phyloP scores from a whole-genome alignment of 2,329 filamentous ascomycete species.

The Alternaria sp. region DNA sequence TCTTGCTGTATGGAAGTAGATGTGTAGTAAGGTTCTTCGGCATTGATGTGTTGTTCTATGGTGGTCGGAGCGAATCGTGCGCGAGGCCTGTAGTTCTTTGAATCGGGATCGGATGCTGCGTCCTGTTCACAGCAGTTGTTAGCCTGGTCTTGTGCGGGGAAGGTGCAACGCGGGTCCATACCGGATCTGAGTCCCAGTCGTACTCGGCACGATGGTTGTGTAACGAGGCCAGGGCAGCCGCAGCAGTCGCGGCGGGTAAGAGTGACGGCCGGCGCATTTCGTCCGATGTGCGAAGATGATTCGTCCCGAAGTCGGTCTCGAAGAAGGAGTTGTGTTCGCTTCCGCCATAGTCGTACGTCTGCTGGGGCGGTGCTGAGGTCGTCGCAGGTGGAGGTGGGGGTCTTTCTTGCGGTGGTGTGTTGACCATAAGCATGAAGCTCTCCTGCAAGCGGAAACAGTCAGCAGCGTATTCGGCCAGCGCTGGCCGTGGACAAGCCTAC shows the following conservation, averaged over 20 bases:
- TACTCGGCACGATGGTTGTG: conserved; percentile 78
- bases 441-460: conserved; percentile 55
- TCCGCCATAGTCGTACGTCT: conserved; percentile 53
- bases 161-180: conserved; percentile 27
- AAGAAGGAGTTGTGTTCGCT: conserved; percentile 70
- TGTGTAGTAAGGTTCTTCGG: conserved; percentile 49
- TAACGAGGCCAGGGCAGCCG: conserved; percentile 85
- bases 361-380: conserved; percentile 42
- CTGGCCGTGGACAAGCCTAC: conserved; percentile 1
- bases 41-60: conserved; percentile 74
- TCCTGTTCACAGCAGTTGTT: conserved; percentile 39
- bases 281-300: conserved; percentile 71
- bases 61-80: conserved; percentile 50
- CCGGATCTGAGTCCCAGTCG: conserved; percentile 48
- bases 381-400: conserved; percentile 57
- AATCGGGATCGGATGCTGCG: conserved; percentile 46
- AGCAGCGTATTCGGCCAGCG: conserved; percentile 1
- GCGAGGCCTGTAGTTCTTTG: conserved; percentile 46
- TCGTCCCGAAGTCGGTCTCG: conserved; percentile 69
- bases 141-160: conserved; percentile 19
- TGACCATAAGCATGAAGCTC: conserved; percentile 97
- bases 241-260: conserved; percentile 75
- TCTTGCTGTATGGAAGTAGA: conserved; percentile 70
- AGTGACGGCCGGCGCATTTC: conserved; percentile 70
- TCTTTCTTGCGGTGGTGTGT: conserved; percentile 78